Percentiles rank a stretch among this genome's conserved stretches.
Evolutionary conservation across 495 filamentous ascomycete genomes (phyloP).

Genomic region (Choiromyces venosus): DNA sequence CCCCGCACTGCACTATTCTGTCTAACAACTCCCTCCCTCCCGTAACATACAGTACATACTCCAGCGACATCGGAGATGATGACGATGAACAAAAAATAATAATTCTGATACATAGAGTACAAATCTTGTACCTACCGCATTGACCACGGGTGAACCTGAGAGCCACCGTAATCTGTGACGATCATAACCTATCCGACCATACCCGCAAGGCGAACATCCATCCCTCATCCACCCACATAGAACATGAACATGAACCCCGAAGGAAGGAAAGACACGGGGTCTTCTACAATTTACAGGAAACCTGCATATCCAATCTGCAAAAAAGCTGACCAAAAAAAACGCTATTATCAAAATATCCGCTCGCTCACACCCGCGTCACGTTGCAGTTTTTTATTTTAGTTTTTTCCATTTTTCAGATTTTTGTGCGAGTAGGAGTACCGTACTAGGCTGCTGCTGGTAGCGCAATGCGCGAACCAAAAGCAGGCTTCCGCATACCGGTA

Average conservation of each 20-base stretch:
- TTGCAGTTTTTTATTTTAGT: too few species aligned
- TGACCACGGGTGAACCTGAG: neutral
- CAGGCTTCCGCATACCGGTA: too few species aligned
- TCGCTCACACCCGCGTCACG: neutral
- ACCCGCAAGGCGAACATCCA: neutral
- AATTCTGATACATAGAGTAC: neutral
- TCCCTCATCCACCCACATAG: neutral
- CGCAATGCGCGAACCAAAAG: too few species aligned
- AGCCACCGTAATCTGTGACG: neutral
- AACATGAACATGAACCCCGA: neutral
- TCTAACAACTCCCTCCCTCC: neutral
- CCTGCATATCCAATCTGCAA: neutral
- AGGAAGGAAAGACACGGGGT: neutral
- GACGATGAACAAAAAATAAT: neutral
- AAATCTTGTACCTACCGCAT: neutral
- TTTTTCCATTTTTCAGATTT: too few species aligned
- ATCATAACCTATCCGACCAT: neutral
- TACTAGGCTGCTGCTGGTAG: too few species aligned
- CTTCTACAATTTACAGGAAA: neutral
- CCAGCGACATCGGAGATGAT: neutral
- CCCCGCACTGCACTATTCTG: neutral
- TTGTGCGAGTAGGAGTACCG: too few species aligned
- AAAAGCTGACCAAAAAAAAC: neutral
- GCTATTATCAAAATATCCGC: neutral
- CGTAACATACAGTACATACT: too few species aligned